These are phyloP conservation scores for Annulohypoxylon moriforme DNA, from an alignment of 495 filamentous ascomycete genomes.

Conservation along the genomic window DNA sequence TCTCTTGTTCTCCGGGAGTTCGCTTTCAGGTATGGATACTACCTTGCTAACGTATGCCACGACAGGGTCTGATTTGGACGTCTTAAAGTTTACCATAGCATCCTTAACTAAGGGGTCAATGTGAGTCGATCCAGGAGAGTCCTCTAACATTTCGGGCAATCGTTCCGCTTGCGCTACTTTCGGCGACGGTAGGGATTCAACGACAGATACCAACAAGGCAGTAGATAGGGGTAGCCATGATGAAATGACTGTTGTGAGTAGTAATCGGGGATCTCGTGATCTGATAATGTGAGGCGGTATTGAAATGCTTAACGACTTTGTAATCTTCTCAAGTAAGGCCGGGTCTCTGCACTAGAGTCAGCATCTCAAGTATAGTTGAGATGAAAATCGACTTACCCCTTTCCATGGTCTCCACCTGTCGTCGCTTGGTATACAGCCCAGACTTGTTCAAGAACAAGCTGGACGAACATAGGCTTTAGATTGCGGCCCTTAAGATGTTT, in stretches of 20 bases:
- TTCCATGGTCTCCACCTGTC: slow-evolving; percentile 80
- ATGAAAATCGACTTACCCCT: slow-evolving; percentile 68
- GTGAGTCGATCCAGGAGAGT: slow-evolving; percentile 79
- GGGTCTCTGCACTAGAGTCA: slow-evolving; percentile 71
- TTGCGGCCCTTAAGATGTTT: slow-evolving; percentile 93
- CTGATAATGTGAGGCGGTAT: slow-evolving; percentile 86
- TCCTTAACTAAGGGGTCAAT: slow-evolving; percentile 75
- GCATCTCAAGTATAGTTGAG: slow-evolving; percentile 35
- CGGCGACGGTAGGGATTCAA: slow-evolving; percentile 92
- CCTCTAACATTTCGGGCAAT: slow-evolving; percentile 79
- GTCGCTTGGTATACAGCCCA: slow-evolving; percentile 98
- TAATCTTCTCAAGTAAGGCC: slow-evolving; percentile 89
- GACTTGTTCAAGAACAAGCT: slow-evolving; percentile 93
- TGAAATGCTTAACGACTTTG: slow-evolving; percentile 85
- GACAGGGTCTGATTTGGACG: slow-evolving; percentile 73
- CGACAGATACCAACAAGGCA: slow-evolving; percentile 88
- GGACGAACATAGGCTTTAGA: slow-evolving; percentile 97
- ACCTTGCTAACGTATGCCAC: slow-evolving; percentile 99
- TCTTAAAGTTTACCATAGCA: slow-evolving; percentile 85
- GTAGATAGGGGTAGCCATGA: slow-evolving; percentile 95
- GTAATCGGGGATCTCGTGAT: slow-evolving; percentile 82
- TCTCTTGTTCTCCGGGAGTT: slow-evolving; percentile 83
- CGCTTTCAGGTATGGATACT: slow-evolving; percentile 92
- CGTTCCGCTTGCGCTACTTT: slow-evolving; percentile 83
- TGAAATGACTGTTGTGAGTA: slow-evolving; percentile 86